A percentile compares a stretch with the other conserved stretches of the same genome.
phyloP scores from a whole-genome alignment of 441 rosid species.

The Hypseocharis bilobata region DNA sequence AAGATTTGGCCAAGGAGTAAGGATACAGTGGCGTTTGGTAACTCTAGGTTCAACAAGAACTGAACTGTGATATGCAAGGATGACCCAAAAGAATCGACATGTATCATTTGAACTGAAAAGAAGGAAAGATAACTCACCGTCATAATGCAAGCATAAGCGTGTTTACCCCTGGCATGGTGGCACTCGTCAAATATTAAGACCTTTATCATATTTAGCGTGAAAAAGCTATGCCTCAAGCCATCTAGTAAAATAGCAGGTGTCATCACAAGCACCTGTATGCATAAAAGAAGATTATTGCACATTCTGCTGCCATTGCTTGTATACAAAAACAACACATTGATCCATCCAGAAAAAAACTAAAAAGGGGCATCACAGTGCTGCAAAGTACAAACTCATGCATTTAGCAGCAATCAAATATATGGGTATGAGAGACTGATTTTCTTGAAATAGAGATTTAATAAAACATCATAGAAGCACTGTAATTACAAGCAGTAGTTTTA shows the following conservation, averaged over 20 bases:
- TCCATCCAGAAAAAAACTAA: background rate
- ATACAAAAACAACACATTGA: background rate
- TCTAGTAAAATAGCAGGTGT: conserved; percentile 72
- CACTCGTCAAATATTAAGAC: conserved; percentile 87
- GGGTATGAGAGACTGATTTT: no score
- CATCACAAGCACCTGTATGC: conserved; percentile 78
- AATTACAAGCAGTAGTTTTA: no score
- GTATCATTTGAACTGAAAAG: background rate
- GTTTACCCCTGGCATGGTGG: conserved; percentile 65
- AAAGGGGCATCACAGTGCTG: background rate
- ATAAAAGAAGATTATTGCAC: conserved; percentile 6
- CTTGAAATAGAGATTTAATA: no score
- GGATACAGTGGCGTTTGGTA: background rate
- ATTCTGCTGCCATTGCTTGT: background rate
- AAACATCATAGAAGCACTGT: no score
- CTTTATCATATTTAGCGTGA: conserved; percentile 52
- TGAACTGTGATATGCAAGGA: background rate
- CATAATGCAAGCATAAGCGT: conserved; percentile 77
- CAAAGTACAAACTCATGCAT: background rate
- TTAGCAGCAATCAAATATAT: no score
- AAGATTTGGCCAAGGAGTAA: background rate
- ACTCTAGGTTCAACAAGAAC: background rate
- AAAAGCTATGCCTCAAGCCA: conserved; percentile 61
- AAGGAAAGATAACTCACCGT: conserved; percentile 36
- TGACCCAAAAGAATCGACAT: background rate